These are phyloP conservation scores for Hypomontagnella submonticulosa DNA, from an alignment of 495 filamentous ascomycete species.

Conservation along the genomic window DNA sequence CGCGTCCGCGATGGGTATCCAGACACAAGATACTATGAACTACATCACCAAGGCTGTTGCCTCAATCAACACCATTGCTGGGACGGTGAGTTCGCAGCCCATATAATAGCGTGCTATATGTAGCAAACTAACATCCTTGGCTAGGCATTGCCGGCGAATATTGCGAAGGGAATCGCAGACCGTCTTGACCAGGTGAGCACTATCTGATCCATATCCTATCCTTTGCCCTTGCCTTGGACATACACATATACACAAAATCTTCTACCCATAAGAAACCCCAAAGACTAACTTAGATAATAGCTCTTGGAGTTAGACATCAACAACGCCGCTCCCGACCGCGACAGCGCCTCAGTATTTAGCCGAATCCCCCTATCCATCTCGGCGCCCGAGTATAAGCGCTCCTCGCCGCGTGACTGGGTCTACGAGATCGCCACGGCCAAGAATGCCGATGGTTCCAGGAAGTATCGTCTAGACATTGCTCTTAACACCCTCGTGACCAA, in stretches of 20 bases:
- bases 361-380: constrained; percentile 63
- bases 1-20: constrained; percentile 62
- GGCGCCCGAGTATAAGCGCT: constrained; percentile 56
- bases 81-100: constrained; percentile 11
- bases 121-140: constrained; percentile 9
- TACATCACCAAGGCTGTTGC: constrained; percentile 13
- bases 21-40: constrained; percentile 16
- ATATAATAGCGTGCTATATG: not conserved
- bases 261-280: constrained; percentile 18
- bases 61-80: not conserved
- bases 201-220: constrained; percentile 1
- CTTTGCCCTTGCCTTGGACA: constrained; percentile 40
- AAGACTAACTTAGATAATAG: constrained; percentile 54
- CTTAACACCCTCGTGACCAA: constrained; percentile 71
- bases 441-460: constrained; percentile 62
- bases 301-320: constrained; percentile 67
- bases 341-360: constrained; percentile 50
- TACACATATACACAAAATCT: constrained; percentile 4
- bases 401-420: constrained; percentile 65
- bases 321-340: constrained; percentile 36
- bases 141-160: constrained; percentile 19
- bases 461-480: constrained; percentile 68
- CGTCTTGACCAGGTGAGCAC: constrained; percentile 17
- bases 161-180: constrained; percentile 7
- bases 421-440: constrained; percentile 60